Evolutionary conservation across 768 basidiomycete genomes (phyloP), one percentile per base, ranked within the genome.

Genomic region (Kwoniella dendrophila): DNA sequence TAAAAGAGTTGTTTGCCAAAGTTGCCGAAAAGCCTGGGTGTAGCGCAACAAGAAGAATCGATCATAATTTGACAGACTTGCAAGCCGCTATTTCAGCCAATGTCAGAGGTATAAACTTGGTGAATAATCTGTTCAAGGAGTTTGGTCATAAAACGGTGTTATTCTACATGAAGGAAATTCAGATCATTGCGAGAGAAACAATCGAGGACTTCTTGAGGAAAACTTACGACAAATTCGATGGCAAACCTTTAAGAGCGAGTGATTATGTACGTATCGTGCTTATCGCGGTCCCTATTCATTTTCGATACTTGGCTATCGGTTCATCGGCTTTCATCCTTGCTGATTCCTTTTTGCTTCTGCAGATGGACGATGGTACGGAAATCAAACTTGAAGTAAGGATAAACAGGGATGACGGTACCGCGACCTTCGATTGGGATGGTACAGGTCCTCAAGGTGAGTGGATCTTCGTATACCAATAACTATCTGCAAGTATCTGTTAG

Each of bases 1-100:
- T 98, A 24, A 73, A 86, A 32, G 86, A 90, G 47, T 85, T 90
- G 70, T 89, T 97, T 86, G 81, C 92, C 47, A 87, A 88, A 33
- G 68, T 68, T 0, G 74, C 74, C 0, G 71, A 67, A 4, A 66
- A 68, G 45, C 70, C 71, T 14, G 73, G 72, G 48, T 73, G 70
- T 49, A 64, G 63, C 11, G 73, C 70, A 2, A 69, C 70, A 16
- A 43, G 77, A 36, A 45, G 73, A 8, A 67, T 78, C 38, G 67
- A 71, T 43, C 70, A 78, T 56, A 73, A 74, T 34, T 56, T 74
- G 33, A 70, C 70, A 2, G 77, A 78, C 51, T 51, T 78, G 2
- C 71, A 74, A 48, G 71, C 74, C 5, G 62, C 64, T 11, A 63
- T 72, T 12, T 66, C 69, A 27, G 74, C 71, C 33, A 76, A 76